Percentiles rank a stretch among this genome's conserved stretches.
Evolutionary conservation across 768 basidiomycete species (phyloP).

Genomic region (Collybia sp.): DNA sequence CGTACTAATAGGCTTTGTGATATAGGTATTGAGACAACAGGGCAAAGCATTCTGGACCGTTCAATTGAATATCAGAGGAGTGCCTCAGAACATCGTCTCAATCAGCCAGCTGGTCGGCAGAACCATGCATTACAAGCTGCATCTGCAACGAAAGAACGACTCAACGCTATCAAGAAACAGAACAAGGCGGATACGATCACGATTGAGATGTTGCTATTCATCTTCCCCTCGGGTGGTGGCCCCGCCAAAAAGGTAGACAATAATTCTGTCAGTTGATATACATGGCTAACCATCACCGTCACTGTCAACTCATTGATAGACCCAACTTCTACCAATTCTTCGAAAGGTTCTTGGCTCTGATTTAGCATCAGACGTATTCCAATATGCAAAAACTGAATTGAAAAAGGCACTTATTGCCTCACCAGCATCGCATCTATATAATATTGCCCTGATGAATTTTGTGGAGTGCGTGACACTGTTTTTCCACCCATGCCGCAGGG

Average conservation of each 20-base stretch:
- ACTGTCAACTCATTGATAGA: no score
- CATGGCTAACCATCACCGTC: not conserved
- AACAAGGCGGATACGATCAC: no score
- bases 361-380: not conserved
- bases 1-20: no score
- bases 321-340: conserved; percentile 2
- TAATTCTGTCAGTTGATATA: not conserved
- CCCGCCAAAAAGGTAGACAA: not conserved
- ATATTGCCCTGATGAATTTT: not conserved
- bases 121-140: no score
- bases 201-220: conserved; percentile 2
- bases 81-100: conserved; percentile 3
- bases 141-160: no score
- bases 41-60: no score
- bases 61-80: not conserved
- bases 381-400: conserved; percentile 5
- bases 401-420: not conserved
- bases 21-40: no score
- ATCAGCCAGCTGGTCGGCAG: not conserved
- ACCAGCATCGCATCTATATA: no score
- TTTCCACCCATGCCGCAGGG: no score
- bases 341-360: conserved; percentile 1
- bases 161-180: no score
- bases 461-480: not conserved
- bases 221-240: not conserved